A percentile compares a stretch with the other conserved stretches of the same genome.
Conservation (phyloP, 2,329 filamentous ascomycete species). For the Ophiostoma triangulosporum region DNA sequence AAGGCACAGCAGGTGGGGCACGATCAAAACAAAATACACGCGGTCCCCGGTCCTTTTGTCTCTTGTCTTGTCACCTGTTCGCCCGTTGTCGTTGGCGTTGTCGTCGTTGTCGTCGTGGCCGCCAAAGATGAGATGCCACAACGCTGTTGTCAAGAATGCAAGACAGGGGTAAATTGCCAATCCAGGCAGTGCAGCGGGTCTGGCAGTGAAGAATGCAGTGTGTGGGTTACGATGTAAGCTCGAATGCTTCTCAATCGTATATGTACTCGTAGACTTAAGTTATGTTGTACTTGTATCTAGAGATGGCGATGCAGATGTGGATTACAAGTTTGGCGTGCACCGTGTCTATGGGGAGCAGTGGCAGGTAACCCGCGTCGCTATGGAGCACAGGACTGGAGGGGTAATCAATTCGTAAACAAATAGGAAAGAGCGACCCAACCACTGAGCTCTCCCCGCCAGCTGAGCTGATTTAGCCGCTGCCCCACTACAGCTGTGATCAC, state of each 20-base stretch:
- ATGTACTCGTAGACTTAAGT: background rate
- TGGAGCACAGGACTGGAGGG: conserved; percentile 4
- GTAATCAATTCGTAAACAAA: background rate
- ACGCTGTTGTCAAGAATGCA: background rate
- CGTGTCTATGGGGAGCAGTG: background rate
- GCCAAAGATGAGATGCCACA: background rate
- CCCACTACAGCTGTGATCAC: conserved; percentile 10
- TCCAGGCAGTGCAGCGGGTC: background rate
- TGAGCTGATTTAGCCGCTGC: background rate
- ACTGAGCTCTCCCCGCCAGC: background rate
- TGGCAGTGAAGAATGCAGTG: background rate
- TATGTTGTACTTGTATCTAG: background rate
- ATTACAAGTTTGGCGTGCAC: background rate
- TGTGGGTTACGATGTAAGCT: background rate
- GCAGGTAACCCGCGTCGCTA: conserved; percentile 7
- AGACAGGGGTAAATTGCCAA: background rate
- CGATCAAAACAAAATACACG: background rate
- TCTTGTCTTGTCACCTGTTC: no score
- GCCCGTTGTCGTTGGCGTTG: background rate
- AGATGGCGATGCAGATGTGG: background rate
- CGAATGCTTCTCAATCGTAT: background rate
- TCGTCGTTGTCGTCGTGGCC: background rate
- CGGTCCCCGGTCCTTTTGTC: background rate
- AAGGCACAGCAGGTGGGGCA: background rate
- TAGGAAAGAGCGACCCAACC: background rate